Evolutionary conservation across 495 filamentous ascomycete species (phyloP), one percentile per base, ranked within the genome.

Genomic region (Neurospora sp.): DNA sequence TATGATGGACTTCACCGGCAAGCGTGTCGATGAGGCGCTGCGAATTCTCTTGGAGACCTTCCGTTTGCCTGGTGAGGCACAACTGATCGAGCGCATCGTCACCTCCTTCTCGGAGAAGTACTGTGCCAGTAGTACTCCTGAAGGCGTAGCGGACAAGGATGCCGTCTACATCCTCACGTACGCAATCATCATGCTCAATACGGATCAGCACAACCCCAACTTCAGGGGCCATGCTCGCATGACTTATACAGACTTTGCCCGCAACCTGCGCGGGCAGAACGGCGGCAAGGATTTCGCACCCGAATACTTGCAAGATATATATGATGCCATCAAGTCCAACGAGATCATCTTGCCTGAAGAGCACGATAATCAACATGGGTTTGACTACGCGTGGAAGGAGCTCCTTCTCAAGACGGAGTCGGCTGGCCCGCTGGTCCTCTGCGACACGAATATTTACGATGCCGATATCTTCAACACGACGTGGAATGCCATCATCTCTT

Each of bases 271-370:
- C 71, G 94, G 94, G 3, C 92, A 96, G 28, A 98, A 99, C 75
- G 89, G 84, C 24, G 93, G 92, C 59, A 86, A 91, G 71, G 91
- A 99, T 76, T 99, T 98, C 79, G 87, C 89, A 19, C 88, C 90
- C 1, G 90, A 95, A 75, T 97, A 96, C 79, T 87, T 99, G 3
- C 89, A 96, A 76, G 87, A 88, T 3, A 97, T 98, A 70, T 99
- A 90, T 78, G 91, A 97, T 75, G 92, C 93, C 10, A 98, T 99
- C 83, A 94, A 91, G 79, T 88, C 89, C 3, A 91, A 93, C 71
- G 96, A 99, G 82, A 99, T 99, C 72, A 97, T 99, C 72, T 84
- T 99, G 24, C 96, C 96, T 0, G 95, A 98, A 73, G 96, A 99
- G 81, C 96, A 98, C 80, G 93, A 98, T 77, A 98, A 97, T 79